Evolutionary conservation across 352 stramenopile species (phyloP).

Genomic region (Phytophthora megakarya): DNA sequence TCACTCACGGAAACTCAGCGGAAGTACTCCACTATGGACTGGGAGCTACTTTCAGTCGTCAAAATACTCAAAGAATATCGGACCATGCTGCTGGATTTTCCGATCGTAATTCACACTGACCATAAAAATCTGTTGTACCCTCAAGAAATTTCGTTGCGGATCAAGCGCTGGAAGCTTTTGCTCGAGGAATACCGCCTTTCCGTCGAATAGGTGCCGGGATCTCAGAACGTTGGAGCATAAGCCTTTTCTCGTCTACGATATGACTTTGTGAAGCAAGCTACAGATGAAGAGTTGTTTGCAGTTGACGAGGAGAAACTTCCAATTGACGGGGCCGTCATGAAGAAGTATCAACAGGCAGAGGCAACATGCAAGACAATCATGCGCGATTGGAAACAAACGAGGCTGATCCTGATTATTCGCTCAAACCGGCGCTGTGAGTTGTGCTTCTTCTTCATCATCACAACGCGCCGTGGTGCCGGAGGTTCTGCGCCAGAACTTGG

Average conservation of each 20-base stretch:
- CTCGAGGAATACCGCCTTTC: constrained; percentile 1
- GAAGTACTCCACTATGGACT: constrained; percentile 13
- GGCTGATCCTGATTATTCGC: constrained; percentile 8
- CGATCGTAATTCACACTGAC: constrained; percentile 1
- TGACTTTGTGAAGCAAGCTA: constrained; percentile 2
- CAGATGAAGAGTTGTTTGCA: constrained; percentile 1
- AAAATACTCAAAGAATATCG: constrained; percentile 7
- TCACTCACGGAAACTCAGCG: background rate
- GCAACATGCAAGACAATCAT: background rate
- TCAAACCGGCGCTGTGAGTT: background rate
- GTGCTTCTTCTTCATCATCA: background rate
- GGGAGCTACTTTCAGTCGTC: constrained; percentile 2
- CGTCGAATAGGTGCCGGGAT: background rate
- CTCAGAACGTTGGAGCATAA: constrained; percentile 9
- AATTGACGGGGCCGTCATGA: constrained; percentile 8
- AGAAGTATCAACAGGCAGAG: constrained; percentile 8
- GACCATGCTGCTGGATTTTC: constrained; percentile 14
- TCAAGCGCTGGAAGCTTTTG: background rate
- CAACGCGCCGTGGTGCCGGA: constrained; percentile 7
- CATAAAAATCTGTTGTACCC: constrained; percentile 6
- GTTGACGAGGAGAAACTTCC: constrained; percentile 8
- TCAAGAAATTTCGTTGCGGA: too few species aligned
- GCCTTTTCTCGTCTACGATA: constrained; percentile 10
- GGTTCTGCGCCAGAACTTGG: background rate
- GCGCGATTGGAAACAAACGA: too few species aligned